Conservation (phyloP, 768 basidiomycete genomes). For the Lyophyllum decastes region DNA sequence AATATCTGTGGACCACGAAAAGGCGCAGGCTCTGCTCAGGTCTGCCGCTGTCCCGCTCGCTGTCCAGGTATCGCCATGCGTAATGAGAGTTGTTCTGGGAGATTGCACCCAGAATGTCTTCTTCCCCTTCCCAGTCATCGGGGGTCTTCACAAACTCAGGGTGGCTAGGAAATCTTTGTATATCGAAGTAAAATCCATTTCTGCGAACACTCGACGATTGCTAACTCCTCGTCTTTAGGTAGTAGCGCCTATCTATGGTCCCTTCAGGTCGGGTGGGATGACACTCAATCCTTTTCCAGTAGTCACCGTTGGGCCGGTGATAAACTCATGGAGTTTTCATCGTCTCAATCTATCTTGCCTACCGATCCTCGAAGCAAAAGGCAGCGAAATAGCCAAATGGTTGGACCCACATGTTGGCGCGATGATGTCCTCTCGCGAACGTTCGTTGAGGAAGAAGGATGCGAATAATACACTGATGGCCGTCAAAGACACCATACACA, state of each 20-base stretch:
- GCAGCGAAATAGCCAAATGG: neutral
- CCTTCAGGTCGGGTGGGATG: slow-evolving; percentile 13
- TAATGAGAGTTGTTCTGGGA: slow-evolving; percentile 30
- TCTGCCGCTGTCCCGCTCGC: slow-evolving; percentile 21
- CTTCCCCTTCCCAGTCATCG: slow-evolving; percentile 48
- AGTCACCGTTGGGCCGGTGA: slow-evolving; percentile 1
- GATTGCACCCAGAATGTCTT: slow-evolving; percentile 24
- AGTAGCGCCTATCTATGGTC: slow-evolving; percentile 14
- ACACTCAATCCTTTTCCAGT: slow-evolving; percentile 30
- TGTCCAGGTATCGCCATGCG: slow-evolving; percentile 31
- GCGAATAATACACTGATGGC: slow-evolving; percentile 1
- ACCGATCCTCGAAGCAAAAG: neutral
- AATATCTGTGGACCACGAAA: slow-evolving; percentile 14
- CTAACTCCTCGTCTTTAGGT: slow-evolving; percentile 11
- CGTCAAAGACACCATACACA: slow-evolving; percentile 8
- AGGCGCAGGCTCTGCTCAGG: slow-evolving; percentile 19
- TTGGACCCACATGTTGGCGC: neutral
- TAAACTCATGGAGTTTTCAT: slow-evolving; percentile 2
- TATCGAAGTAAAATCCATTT: slow-evolving; percentile 36
- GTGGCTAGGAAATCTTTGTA: slow-evolving; percentile 58
- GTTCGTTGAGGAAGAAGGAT: slow-evolving; percentile 9
- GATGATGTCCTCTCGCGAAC: slow-evolving; percentile 11
- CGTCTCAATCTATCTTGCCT: neutral
- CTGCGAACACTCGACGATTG: neutral
- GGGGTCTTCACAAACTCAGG: slow-evolving; percentile 36